Conservation (phyloP, 2,329 filamentous ascomycete species). For the Metarhizium anisopliae region DNA sequence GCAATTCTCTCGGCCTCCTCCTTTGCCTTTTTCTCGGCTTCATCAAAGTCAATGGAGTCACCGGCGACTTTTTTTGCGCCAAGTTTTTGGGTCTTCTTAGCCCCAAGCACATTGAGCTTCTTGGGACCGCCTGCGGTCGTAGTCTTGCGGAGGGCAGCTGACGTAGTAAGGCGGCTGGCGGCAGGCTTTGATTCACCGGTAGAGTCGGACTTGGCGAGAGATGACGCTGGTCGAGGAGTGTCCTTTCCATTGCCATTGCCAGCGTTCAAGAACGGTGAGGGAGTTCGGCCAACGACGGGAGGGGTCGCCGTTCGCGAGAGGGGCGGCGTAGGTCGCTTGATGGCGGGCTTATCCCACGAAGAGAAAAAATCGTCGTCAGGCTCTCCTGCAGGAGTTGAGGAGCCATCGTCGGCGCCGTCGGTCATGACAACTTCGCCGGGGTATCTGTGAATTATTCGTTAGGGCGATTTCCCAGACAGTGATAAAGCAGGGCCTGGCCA, state of each 20-base stretch:
- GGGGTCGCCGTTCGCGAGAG: slow-evolving; percentile 85
- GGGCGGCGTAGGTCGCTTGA: slow-evolving; percentile 92
- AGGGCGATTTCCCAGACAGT: slow-evolving; percentile 8
- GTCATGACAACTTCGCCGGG: slow-evolving; percentile 79
- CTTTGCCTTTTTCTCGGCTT: slow-evolving; percentile 92
- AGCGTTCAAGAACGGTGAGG: slow-evolving; percentile 83
- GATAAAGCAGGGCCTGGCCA: background rate
- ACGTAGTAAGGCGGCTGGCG: slow-evolving; percentile 65
- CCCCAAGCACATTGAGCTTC: slow-evolving; percentile 78
- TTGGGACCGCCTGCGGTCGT: slow-evolving; percentile 54
- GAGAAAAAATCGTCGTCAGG: slow-evolving; percentile 97
- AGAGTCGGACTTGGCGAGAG: slow-evolving; percentile 56
- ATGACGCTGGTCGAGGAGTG: slow-evolving; percentile 70
- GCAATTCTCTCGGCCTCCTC: slow-evolving; percentile 95
- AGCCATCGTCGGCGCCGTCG: slow-evolving; percentile 61
- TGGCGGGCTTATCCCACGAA: slow-evolving; percentile 95
- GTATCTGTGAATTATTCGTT: slow-evolving; percentile 44
- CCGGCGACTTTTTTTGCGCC: slow-evolving; percentile 84
- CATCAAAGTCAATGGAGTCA: slow-evolving; percentile 88
- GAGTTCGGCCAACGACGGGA: slow-evolving; percentile 67
- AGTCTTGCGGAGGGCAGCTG: slow-evolving; percentile 74
- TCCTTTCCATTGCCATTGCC: slow-evolving; percentile 55
- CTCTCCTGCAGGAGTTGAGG: slow-evolving; percentile 72
- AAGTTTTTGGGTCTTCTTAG: slow-evolving; percentile 76
- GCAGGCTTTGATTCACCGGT: slow-evolving; percentile 47